A percentile compares a stretch with the other conserved stretches of the same genome.
phyloP scores from a whole-genome alignment of 2,329 filamentous ascomycete genomes.

The Fusarium decemcellulare region DNA sequence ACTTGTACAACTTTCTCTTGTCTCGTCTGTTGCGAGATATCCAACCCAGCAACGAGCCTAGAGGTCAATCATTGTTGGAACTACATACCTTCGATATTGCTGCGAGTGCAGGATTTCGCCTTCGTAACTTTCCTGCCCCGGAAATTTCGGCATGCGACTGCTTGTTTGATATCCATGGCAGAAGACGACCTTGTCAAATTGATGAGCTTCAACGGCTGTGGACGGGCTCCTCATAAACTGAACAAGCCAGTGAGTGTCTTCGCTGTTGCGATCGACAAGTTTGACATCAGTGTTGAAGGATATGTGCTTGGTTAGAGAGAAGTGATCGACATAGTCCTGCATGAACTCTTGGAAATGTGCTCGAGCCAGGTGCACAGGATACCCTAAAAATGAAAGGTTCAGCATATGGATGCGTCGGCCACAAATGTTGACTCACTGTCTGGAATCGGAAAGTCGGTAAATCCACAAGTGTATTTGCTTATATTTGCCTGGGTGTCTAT shows the following conservation, averaged over 20 bases:
- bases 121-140: constrained; percentile 1
- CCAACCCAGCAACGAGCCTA: background rate
- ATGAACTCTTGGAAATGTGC: constrained; percentile 32
- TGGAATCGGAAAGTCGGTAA: constrained; percentile 28
- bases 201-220: background rate
- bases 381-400: background rate
- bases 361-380: constrained; percentile 17
- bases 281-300: constrained; percentile 16
- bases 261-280: background rate
- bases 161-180: constrained; percentile 30
- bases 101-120: constrained; percentile 26
- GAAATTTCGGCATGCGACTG: constrained; percentile 21
- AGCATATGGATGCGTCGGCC: fast-evolving
- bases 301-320: background rate
- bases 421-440: constrained; percentile 10
- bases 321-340: constrained; percentile 25
- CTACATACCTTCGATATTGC: constrained; percentile 20
- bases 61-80: fast-evolving
- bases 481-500: constrained; percentile 16
- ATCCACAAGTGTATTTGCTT: constrained; percentile 34
- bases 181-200: constrained; percentile 30
- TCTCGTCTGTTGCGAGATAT: background rate
- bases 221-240: constrained; percentile 5
- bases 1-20: fast-evolving
- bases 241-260: constrained; percentile 10